These are phyloP conservation scores for Pyronema omphalodes DNA, from an alignment of 495 filamentous ascomycete genomes.

Conservation along the genomic window DNA sequence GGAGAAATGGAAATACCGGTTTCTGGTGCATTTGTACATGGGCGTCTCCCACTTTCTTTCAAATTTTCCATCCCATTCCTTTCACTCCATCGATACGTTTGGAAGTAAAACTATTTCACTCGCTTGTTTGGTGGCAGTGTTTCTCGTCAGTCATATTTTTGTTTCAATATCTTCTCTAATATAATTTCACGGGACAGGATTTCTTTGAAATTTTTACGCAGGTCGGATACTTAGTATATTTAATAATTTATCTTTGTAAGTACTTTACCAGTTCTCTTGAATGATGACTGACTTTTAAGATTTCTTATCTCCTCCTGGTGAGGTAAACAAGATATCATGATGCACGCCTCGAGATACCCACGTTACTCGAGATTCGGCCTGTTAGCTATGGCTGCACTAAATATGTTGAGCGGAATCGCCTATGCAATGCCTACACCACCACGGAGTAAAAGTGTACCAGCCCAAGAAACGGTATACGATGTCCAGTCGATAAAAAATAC, in stretches of 20 bases:
- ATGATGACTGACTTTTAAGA: neutral
- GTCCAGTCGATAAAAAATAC: neutral
- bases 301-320: constrained; percentile 15
- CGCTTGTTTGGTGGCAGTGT: neutral
- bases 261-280: neutral
- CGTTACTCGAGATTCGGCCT: constrained; percentile 9
- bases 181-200: neutral
- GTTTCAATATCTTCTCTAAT: constrained; percentile 2
- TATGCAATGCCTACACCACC: constrained; percentile 1
- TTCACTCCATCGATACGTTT: neutral
- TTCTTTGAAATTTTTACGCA: neutral
- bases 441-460: neutral
- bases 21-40: neutral
- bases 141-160: neutral
- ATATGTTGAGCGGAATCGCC: constrained; percentile 11
- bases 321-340: constrained; percentile 13
- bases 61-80: neutral
- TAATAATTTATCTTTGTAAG: neutral
- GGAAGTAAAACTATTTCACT: neutral
- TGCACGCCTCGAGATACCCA: constrained; percentile 11
- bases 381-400: constrained; percentile 10
- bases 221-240: neutral
- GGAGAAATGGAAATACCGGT: neutral
- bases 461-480: neutral
- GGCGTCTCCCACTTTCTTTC: neutral